Evolutionary conservation across 1,284 basidiomycete genomes (phyloP).

Genomic region (Cutaneotrichosporon cutaneum): DNA sequence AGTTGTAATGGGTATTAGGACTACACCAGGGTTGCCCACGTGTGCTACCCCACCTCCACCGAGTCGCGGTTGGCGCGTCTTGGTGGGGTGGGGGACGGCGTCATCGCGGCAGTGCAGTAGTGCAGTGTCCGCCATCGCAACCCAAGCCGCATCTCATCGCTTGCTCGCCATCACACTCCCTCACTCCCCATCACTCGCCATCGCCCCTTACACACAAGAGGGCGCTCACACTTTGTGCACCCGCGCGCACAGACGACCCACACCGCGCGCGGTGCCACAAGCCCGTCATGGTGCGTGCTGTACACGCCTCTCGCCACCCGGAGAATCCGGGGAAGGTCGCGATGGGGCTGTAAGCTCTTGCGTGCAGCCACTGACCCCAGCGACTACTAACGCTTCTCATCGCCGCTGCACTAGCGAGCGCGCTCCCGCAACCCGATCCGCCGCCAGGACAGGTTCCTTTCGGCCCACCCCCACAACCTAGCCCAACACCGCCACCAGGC

Average conservation of each 20-base stretch:
- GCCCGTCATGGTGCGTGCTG: neutral
- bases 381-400: neutral
- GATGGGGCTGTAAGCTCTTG: neutral
- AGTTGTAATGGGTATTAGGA: neutral
- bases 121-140: too few relatives aligned
- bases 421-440: neutral
- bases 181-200: neutral
- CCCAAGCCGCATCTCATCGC: too few relatives aligned
- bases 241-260: neutral
- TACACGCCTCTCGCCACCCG: neutral
- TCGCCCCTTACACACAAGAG: neutral
- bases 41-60: neutral
- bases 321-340: neutral
- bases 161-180: neutral
- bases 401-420: neutral
- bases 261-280: neutral
- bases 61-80: neutral
- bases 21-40: neutral
- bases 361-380: neutral
- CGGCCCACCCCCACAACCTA: neutral
- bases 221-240: neutral
- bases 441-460: neutral
- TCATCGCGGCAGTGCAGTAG: too few relatives aligned
- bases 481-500: neutral
- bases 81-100: too few relatives aligned